Percentiles rank a stretch among this genome's conserved stretches.
Conservation (phyloP, 148 eudicot genomes). For the Rhododendron ovatum region DNA sequence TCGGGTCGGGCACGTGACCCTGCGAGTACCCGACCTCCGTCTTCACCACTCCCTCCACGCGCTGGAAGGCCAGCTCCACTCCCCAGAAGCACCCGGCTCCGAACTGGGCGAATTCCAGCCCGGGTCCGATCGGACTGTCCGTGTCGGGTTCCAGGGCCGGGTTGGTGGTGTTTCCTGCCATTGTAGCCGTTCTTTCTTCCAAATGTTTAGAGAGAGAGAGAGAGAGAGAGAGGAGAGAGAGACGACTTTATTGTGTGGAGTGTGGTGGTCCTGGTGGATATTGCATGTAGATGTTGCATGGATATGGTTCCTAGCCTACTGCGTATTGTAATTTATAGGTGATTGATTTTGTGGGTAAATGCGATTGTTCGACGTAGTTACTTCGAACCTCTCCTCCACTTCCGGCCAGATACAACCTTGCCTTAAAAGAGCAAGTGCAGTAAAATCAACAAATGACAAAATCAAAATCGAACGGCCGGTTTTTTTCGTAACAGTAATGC, state of each 20-base stretch:
- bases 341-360: too few species aligned
- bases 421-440: neutral
- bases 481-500: too few species aligned
- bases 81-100: conserved; percentile 99
- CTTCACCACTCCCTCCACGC: conserved; percentile 66
- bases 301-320: too few species aligned
- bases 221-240: neutral
- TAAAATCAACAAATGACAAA: too few species aligned
- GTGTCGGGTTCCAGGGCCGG: conserved; percentile 64
- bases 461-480: too few species aligned
- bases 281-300: too few species aligned
- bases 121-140: conserved; percentile 46
- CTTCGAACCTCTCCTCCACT: neutral
- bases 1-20: conserved; percentile 67
- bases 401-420: neutral
- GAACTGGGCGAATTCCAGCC: conserved; percentile 75
- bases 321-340: too few species aligned
- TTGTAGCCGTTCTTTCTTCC: conserved; percentile 6
- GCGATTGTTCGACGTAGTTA: too few species aligned
- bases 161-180: conserved; percentile 27
- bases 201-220: neutral
- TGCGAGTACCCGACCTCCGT: conserved; percentile 94
- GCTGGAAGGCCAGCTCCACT: conserved; percentile 82
- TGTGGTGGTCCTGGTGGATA: neutral
- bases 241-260: neutral